phyloP scores from a whole-genome alignment of 345 rosid genomes.

The Aegle marmelos region DNA sequence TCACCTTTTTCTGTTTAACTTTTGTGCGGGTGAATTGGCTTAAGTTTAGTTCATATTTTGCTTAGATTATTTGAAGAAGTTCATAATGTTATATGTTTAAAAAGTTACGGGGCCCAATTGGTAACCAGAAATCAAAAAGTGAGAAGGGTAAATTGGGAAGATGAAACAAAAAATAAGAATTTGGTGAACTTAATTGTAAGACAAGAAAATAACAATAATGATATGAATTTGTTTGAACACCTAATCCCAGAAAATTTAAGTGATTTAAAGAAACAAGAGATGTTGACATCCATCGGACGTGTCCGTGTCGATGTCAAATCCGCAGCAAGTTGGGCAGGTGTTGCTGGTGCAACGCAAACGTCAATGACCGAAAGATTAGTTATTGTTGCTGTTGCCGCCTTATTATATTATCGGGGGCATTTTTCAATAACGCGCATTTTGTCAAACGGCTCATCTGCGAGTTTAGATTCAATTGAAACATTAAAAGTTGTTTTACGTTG shows the following conservation, averaged over 20 bases:
- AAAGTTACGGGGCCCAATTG: too few species aligned
- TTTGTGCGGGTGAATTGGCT: neutral
- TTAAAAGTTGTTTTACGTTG: neutral
- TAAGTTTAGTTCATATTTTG: too few species aligned
- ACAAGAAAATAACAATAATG: neutral
- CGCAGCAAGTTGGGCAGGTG: neutral
- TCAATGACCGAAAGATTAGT: neutral
- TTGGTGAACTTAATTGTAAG: neutral
- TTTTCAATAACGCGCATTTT: neutral
- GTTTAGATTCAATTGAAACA: neutral
- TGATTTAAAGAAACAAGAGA: neutral
- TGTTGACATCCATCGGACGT: neutral
- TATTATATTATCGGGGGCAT: neutral
- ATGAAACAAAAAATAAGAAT: neutral
- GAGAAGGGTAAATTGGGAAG: neutral
- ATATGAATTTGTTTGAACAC: neutral
- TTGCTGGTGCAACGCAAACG: neutral
- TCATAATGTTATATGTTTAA: too few species aligned
- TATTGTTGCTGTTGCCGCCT: neutral
- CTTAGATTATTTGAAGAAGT: neutral
- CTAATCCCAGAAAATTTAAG: neutral
- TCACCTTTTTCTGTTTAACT: neutral
- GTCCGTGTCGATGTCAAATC: neutral
- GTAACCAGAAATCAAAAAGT: neutral
- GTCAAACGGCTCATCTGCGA: neutral